Evolutionary conservation across 2,329 filamentous ascomycete species (phyloP).

Genomic region (Atkinsonella texensis): DNA sequence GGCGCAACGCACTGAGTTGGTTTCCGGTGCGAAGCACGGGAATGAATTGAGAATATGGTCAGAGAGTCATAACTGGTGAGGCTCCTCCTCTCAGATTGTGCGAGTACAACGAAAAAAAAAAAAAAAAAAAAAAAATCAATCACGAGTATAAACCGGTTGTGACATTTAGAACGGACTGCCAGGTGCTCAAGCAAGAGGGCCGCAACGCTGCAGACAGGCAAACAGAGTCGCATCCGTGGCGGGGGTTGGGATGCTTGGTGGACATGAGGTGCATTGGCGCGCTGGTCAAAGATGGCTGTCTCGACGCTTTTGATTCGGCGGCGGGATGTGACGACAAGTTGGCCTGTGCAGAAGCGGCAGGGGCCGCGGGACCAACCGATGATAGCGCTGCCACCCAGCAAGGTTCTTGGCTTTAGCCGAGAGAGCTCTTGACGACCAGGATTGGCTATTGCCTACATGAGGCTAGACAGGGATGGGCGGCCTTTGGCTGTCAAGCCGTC

Average conservation of each 20-base stretch:
- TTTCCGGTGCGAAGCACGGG: too few species aligned
- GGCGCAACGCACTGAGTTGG: too few species aligned
- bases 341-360: conserved; percentile 32
- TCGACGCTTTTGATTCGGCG: conserved; percentile 8
- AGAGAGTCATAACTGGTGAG: too few species aligned
- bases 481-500: not conserved
- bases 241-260: not conserved
- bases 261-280: conserved; percentile 1
- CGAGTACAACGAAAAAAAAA: too few species aligned
- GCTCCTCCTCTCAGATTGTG: too few species aligned
- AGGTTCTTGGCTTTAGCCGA: conserved; percentile 12
- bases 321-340: conserved; percentile 30
- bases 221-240: conserved; percentile 6
- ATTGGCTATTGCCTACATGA: conserved; percentile 27
- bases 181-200: too few species aligned
- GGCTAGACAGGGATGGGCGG: conserved; percentile 11
- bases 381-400: conserved; percentile 22
- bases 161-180: too few species aligned
- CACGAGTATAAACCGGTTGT: too few species aligned
- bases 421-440: conserved; percentile 22
- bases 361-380: conserved; percentile 35
- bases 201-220: too few species aligned
- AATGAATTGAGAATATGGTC: too few species aligned
- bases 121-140: too few species aligned
- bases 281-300: not conserved